phyloP scores from a whole-genome alignment of 441 rosid species.

The Macaranga tanarius region DNA sequence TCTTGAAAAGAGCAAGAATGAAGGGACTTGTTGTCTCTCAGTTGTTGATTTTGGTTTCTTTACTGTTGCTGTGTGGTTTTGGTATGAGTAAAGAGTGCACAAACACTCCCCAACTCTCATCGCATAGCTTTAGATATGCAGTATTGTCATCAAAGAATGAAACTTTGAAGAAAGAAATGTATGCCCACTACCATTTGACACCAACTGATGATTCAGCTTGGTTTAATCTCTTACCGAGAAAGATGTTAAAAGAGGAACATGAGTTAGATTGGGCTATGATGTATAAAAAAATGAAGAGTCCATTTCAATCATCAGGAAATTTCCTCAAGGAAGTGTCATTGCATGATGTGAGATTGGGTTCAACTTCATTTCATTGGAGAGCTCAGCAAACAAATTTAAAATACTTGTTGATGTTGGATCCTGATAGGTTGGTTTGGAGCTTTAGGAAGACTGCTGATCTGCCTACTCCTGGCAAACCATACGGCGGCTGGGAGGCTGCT shows the following conservation, averaged over 20 bases:
- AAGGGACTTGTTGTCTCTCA: conserved; percentile 26
- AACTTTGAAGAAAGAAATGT: conserved; percentile 58
- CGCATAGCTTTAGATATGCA: conserved; percentile 67
- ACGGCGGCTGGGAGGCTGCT: conserved; percentile 89
- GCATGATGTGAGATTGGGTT: conserved; percentile 74
- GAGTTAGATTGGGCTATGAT: conserved; percentile 61
- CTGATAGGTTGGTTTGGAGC: conserved; percentile 75
- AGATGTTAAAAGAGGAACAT: conserved; percentile 59
- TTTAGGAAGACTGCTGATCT: conserved; percentile 80
- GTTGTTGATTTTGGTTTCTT: conserved; percentile 29
- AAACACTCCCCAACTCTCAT: conserved; percentile 60
- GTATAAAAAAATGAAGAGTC: conserved; percentile 64
- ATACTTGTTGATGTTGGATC: conserved; percentile 75
- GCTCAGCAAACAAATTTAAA: conserved; percentile 90
- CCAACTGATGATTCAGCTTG: conserved; percentile 84
- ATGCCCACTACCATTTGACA: conserved; percentile 73
- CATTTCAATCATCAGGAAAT: conserved; percentile 30
- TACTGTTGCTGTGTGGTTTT: conserved; percentile 29
- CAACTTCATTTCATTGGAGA: conserved; percentile 52
- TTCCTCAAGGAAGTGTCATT: conserved; percentile 76
- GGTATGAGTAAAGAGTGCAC: conserved; percentile 75
- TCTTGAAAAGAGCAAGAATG: conserved; percentile 26
- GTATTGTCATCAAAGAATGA: conserved; percentile 62
- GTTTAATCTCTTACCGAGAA: conserved; percentile 75
- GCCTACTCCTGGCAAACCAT: conserved; percentile 52